phyloP scores from a whole-genome alignment of 176 grass and related monocot species.

The Hordeum vulgare region MorexV3_pseudomolecules_assembly NC_058520.1:534539058-534539557 shows the following conservation, averaged over 20 bases:
- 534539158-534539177: not conserved
- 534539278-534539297: not conserved
- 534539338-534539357: not conserved
- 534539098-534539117: not conserved
- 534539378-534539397: constrained; percentile 1
- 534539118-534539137: not conserved
- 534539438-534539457: not conserved
- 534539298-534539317: not conserved
- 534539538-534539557: constrained; percentile 74
- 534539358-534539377: not conserved
- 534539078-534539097: constrained; percentile 5
- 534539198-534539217: not conserved
- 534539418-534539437: not conserved
- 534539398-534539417: not conserved
- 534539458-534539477: constrained; percentile 12
- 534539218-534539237: not conserved
- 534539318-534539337: not conserved
- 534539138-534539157: not conserved
- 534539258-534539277: not conserved
- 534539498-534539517: constrained; percentile 98
- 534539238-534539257: not conserved
- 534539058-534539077: not conserved
- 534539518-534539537: constrained; percentile 95
- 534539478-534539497: constrained; percentile 42
- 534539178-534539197: not conserved